Evolutionary conservation across 2,329 filamentous ascomycete species (phyloP).

Genomic region (Oidium heveae): DNA sequence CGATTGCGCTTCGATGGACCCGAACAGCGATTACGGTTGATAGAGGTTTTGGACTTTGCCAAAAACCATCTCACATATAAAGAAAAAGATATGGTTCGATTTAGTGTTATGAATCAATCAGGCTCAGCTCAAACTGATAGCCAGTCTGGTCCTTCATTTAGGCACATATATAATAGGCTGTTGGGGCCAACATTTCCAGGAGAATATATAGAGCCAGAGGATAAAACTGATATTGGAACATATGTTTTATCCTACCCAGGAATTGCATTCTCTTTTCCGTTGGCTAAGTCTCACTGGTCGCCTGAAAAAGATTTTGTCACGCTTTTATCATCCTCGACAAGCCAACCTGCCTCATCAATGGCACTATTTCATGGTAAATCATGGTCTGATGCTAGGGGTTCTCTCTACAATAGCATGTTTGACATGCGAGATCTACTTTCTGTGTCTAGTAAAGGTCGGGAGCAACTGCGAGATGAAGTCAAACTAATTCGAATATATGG

Average conservation of each 20-base stretch:
- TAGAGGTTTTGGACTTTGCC: slow-evolving; percentile 77
- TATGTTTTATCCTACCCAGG: slow-evolving; percentile 91
- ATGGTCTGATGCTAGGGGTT: slow-evolving; percentile 60
- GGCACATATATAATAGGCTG: slow-evolving; percentile 78
- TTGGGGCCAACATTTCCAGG: slow-evolving; percentile 85
- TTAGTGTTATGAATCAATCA: slow-evolving; percentile 16
- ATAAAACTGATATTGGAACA: slow-evolving; percentile 33
- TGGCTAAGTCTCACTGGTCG: slow-evolving; percentile 51
- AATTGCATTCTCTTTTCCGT: slow-evolving; percentile 73
- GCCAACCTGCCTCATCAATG: slow-evolving; percentile 59
- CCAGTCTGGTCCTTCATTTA: slow-evolving; percentile 45
- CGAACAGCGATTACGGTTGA: slow-evolving; percentile 71
- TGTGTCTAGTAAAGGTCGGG: slow-evolving; percentile 43
- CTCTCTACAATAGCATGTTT: slow-evolving; percentile 50
- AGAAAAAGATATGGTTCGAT: slow-evolving; percentile 52
- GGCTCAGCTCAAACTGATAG: slow-evolving; percentile 11
- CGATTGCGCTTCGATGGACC: slow-evolving; percentile 81
- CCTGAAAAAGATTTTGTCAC: slow-evolving; percentile 61
- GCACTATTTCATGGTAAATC: slow-evolving; percentile 76
- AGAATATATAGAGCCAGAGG: slow-evolving; percentile 53
- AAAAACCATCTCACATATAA: slow-evolving; percentile 69
- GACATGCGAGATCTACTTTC: slow-evolving; percentile 49
- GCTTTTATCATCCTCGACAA: slow-evolving; percentile 53
- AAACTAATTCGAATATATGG: slow-evolving; percentile 57
- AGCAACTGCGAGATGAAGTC: slow-evolving; percentile 69